These are phyloP conservation scores for Pleurozium schreberi DNA, from an alignment of 225 moss, liverwort and hornwort genomes.

Conservation along the genomic window DNA sequence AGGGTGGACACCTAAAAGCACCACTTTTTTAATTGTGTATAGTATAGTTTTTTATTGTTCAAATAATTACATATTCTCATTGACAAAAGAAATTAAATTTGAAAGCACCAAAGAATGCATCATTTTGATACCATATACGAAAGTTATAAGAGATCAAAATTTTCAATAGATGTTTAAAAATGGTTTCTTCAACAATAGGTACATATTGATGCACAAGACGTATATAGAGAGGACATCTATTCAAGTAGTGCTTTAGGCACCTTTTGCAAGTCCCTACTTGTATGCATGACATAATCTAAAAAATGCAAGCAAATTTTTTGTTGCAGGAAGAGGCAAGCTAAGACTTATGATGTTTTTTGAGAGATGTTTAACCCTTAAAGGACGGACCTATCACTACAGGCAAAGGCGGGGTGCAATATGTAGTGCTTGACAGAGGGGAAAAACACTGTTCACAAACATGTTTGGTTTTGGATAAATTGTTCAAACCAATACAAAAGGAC, in stretches of 20 bases:
- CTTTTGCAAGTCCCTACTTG: neutral
- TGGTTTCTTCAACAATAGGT: neutral
- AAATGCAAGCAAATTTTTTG: neutral
- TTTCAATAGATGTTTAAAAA: neutral
- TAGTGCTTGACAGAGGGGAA: too few relatives aligned
- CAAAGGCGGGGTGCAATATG: too few relatives aligned
- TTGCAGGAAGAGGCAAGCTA: neutral
- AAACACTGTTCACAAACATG: too few relatives aligned
- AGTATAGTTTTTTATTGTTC: neutral
- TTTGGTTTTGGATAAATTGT: too few relatives aligned
- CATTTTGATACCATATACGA: neutral
- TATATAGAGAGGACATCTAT: neutral
- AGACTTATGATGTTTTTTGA: neutral
- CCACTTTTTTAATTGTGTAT: neutral
- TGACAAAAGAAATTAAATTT: neutral
- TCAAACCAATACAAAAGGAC: too few relatives aligned
- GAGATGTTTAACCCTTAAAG: rapidly evolving
- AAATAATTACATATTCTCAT: neutral
- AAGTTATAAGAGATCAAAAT: neutral
- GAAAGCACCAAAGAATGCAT: neutral
- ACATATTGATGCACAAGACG: neutral
- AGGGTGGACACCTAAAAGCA: too few relatives aligned
- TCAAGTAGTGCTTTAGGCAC: neutral
- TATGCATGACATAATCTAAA: too few relatives aligned
- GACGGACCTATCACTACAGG: neutral